Evolutionary conservation across 345 rosid genomes (phyloP).

Genomic region (Erodium maritimum): DNA sequence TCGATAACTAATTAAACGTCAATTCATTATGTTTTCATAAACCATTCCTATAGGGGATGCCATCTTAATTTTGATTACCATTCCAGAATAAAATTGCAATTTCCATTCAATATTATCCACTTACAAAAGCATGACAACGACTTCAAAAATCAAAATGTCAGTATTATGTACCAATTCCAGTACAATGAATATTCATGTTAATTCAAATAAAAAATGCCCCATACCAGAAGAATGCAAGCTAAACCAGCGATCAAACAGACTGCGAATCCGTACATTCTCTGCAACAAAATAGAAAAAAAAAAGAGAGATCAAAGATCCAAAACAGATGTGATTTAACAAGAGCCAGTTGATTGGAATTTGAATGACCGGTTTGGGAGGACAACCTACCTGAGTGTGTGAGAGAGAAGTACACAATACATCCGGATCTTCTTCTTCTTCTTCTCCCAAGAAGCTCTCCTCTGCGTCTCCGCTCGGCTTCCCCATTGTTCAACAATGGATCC

Average conservation of each 20-base stretch:
- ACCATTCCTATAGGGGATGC: no score
- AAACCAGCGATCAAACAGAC: constrained; percentile 56
- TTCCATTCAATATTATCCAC: not conserved
- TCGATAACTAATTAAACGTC: no score
- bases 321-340: not conserved
- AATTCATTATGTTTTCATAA: no score
- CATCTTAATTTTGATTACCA: no score
- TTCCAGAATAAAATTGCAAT: no score
- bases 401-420: constrained; percentile 53
- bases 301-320: not conserved
- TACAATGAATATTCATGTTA: not conserved
- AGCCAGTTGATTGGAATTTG: not conserved
- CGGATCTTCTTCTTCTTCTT: constrained; percentile 11
- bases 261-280: constrained; percentile 71
- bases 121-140: not conserved
- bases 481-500: constrained; percentile 18
- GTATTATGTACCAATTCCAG: no score
- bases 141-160: not conserved
- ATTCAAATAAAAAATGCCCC: not conserved
- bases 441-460: constrained; percentile 32
- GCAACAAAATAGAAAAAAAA: constrained; percentile 13
- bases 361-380: not conserved
- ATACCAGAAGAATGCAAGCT: constrained; percentile 70
- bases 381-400: constrained; percentile 51
- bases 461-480: constrained; percentile 37